These are phyloP conservation scores for Penicillium sp. DNA, from an alignment of 2,329 filamentous ascomycete genomes.

Conservation along the genomic window DNA sequence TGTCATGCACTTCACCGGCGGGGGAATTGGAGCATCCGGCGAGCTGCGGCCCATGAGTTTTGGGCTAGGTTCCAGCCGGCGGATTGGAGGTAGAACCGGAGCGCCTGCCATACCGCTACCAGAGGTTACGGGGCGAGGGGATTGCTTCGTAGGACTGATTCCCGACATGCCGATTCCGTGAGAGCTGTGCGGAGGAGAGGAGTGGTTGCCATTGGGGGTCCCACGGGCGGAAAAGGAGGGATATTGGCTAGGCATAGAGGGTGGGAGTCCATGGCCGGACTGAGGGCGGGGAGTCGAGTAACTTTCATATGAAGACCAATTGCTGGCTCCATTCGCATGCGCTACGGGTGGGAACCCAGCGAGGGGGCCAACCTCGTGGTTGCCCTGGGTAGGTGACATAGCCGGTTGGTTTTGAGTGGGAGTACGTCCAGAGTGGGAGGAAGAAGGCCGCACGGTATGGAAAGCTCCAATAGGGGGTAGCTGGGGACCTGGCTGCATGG, in stretches of 20 bases:
- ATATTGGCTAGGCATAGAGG: conserved; percentile 32
- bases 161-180: conserved; percentile 43
- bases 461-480: conserved; percentile 35
- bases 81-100: conserved; percentile 42
- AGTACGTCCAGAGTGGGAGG: conserved; percentile 41
- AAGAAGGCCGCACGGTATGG: conserved; percentile 40
- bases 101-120: conserved; percentile 34
- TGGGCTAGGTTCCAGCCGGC: conserved; percentile 43
- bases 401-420: conserved; percentile 47
- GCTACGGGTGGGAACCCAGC: conserved; percentile 42
- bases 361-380: conserved; percentile 49
- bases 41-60: conserved; percentile 47
- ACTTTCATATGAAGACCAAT: conserved; percentile 36
- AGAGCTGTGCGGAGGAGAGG: conserved; percentile 39
- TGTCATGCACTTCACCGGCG: conserved; percentile 46
- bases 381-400: conserved; percentile 52
- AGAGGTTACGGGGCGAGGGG: conserved; percentile 40
- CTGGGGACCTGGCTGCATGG: conserved; percentile 31
- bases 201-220: conserved; percentile 33
- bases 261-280: conserved; percentile 28
- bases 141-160: conserved; percentile 49
- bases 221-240: conserved; percentile 35
- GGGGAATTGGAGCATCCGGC: conserved; percentile 43
- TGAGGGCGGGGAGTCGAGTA: conserved; percentile 32
- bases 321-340: conserved; percentile 28